These are phyloP conservation scores for Pistacia atlantica DNA, from an alignment of 345 rosid genomes.

Conservation along the genomic window DNA sequence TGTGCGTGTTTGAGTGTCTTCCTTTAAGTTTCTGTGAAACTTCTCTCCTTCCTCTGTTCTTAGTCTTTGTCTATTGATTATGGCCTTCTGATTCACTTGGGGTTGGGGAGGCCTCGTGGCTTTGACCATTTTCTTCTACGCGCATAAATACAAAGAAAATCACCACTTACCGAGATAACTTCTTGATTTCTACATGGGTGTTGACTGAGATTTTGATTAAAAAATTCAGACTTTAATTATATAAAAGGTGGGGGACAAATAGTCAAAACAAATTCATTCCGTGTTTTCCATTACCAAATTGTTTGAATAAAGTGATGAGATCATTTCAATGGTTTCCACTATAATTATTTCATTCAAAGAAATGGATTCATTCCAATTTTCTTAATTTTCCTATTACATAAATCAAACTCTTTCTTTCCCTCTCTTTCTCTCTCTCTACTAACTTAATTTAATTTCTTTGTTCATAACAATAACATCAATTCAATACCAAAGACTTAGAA, in stretches of 20 bases:
- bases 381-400: background rate
- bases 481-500: background rate
- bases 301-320: background rate
- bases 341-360: background rate
- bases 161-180: background rate
- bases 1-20: background rate
- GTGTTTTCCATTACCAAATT: no score
- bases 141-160: constrained; percentile 4
- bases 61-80: background rate
- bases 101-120: background rate
- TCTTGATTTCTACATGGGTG: no score
- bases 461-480: background rate
- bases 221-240: no score
- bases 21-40: background rate
- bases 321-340: background rate
- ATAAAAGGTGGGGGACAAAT: no score
- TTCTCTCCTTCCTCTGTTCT: background rate
- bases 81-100: no score
- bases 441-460: background rate
- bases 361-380: constrained; percentile 1
- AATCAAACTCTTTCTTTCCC: constrained; percentile 6
- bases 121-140: constrained; percentile 23
- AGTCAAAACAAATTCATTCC: no score
- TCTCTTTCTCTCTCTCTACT: no score
- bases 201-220: no score